Base-by-base conservation (phyloP, 768 basidiomycete genomes). In the Kwoniella sp. region DNA sequence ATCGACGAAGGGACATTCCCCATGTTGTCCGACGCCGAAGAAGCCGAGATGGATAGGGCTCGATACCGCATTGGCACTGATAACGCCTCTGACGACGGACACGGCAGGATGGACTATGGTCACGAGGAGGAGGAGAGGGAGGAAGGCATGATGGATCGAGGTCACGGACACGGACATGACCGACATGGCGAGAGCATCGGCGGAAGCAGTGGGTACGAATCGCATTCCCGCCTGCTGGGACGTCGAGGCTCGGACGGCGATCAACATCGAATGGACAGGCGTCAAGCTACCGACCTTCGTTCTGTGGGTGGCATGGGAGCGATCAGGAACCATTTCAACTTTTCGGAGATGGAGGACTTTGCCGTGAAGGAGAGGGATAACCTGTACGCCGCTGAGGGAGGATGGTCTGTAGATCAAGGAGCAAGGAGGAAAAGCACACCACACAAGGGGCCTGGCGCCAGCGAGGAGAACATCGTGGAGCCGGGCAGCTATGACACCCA, bases 21-120 rank as follows among this genome's bases (percentile, higher is more conserved):
- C 1, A 66, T 66, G 62, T 53, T 73, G 6, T 68, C 66, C 4
- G 67, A 66, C 23, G 52, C 62, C 2, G 72, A 73, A 51, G 72
- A 73, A 46, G 70, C 63, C 4, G 70, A 63, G 43, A 60, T 73
- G 64, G 47, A 71, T 34, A 58, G 68, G 23, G 72, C 72, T 12
- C 46, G 68, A 27, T 69, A 65, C 50, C 49, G 56, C 26, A 40
- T 47, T 33, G 62, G 59, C 14, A 49, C 53, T 6, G 56, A 58
- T 36, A 48, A 56, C 32, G 58, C 46, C 2, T 59, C 56, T 3
- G 65, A 60, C 14, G 57, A 51, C 14, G 59, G 38, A 12, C 58
- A 54, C 36, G 38, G 54, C 17, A 31, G 52, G 42, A 29, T 26
- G 5, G 44, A 49, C n/a, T 49, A 64, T 25, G 44, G 62, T 25